Evolutionary conservation across 164 flowering plant species (phyloP).

Genomic region (Vitis labrusca): DNA sequence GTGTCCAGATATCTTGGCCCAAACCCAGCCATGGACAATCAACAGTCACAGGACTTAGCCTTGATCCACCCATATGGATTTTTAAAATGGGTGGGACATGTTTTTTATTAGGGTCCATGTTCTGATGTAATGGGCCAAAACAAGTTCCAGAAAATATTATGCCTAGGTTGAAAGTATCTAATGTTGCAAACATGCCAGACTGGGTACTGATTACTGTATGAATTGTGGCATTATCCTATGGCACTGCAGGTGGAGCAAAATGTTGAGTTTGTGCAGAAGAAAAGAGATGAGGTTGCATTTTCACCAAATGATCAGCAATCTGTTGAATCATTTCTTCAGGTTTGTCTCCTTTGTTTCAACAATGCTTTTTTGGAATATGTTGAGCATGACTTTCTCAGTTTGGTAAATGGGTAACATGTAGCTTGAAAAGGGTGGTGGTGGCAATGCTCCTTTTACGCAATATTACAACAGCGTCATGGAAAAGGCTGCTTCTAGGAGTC

Average conservation of each 20-base stretch:
- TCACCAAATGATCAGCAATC: slow-evolving; percentile 80
- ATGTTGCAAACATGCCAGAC: not conserved
- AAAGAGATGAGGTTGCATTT: slow-evolving; percentile 78
- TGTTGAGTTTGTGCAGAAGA: slow-evolving; percentile 68
- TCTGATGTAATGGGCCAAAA: too few relatives aligned
- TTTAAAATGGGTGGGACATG: too few relatives aligned
- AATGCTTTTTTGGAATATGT: not conserved
- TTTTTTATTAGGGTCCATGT: too few relatives aligned
- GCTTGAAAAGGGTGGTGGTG: slow-evolving; percentile 44
- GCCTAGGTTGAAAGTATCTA: not conserved
- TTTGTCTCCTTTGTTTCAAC: slow-evolving; percentile 13
- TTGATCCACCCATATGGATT: too few relatives aligned
- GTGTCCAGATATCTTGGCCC: too few relatives aligned
- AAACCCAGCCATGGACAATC: too few relatives aligned
- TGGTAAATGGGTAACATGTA: slow-evolving; percentile 24
- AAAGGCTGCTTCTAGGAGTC: slow-evolving; percentile 47
- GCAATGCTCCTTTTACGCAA: slow-evolving; percentile 42
- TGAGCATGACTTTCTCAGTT: not conserved
- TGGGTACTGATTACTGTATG: not conserved
- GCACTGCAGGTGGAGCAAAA: slow-evolving; percentile 75
- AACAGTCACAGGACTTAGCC: too few relatives aligned
- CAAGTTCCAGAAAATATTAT: too few relatives aligned
- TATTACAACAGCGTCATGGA: slow-evolving; percentile 51
- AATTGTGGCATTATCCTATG: not conserved
- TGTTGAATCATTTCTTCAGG: slow-evolving; percentile 86